Evolutionary conservation across 345 rosid genomes (phyloP), one percentile per base, ranked within the genome.

Genomic region (Ailanthus altissimus): DNA sequence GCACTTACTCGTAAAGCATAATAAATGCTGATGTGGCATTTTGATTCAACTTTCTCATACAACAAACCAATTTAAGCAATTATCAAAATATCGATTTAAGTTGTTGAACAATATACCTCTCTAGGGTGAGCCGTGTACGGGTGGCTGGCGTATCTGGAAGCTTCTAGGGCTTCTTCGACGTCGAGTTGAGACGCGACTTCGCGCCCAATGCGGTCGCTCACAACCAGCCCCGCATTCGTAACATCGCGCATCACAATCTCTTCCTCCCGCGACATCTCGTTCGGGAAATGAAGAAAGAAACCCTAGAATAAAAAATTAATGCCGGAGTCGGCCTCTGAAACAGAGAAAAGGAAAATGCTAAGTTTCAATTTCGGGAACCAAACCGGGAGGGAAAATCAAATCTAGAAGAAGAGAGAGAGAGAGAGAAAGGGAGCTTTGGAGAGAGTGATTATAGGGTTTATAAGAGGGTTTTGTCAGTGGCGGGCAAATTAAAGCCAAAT

Each of bases 71-170:
- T 40, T 63, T 10, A 28, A 47, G 26, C 20, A 21, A 70, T 0
- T 2, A 9, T n/a, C 45, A 7, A 49, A 67, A 5, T 6, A 67
- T 18, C 6, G 6, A 50, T 6, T 40, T 15, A 54, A 57, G 15
- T 16, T 42, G 5, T 2, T 21, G 7, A 21, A 25, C 26, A 67
- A 32, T 56, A 40, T 76, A 93, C 99, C 94, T 92, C 97, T 70
- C 94, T 85, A 49, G 97, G 99, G 72, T 91, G 97, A 73, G 92
- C 80, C 7, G 97, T 90, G 80, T 96, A 93, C 0, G 99, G 98
- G 71, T 96, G 97, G 88, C 97, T 93, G 21, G 91, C 90, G 78
- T 93, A 96, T 89, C 98, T 84, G 13, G 99, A 90, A 81, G 97
- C 93, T 84, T 96, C 98, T 0, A 96, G 83, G 68, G 97, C 91